Evolutionary conservation across 2,329 filamentous ascomycete genomes (phyloP).

Genomic region (Penicillium sp.): DNA sequence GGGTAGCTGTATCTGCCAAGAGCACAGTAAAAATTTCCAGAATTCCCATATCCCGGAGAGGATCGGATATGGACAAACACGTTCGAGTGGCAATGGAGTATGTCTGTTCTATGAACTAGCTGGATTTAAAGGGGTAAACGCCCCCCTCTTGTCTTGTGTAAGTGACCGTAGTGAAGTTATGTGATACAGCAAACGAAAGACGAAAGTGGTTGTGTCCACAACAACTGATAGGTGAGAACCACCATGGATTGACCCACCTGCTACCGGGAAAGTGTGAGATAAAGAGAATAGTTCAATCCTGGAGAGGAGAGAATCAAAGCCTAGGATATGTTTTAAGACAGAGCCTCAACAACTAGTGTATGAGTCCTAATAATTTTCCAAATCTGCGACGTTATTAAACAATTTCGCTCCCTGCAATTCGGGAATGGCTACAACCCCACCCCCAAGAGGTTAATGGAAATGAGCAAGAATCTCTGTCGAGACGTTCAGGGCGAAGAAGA

Average conservation of each 20-base stretch:
- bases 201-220: no score
- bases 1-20: no score
- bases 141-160: background rate
- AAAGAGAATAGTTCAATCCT: background rate
- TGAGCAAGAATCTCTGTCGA: background rate
- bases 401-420: background rate
- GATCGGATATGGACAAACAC: no score
- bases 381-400: no score
- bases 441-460: background rate
- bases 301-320: background rate
- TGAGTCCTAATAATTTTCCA: no score
- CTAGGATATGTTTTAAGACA: background rate
- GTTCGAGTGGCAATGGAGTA: no score
- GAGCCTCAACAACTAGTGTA: background rate
- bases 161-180: background rate
- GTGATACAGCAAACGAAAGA: background rate
- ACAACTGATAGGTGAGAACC: background rate
- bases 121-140: no score
- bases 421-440: background rate
- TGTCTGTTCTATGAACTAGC: no score
- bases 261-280: background rate
- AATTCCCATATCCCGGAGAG: no score
- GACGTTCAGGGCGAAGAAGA: no score
- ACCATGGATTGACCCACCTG: no score
- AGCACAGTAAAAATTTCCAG: no score